Evolutionary conservation across 805 yeast genomes (phyloP), one percentile per base, ranked within the genome.

Genomic region (Torulaspora maleeae): DNA sequence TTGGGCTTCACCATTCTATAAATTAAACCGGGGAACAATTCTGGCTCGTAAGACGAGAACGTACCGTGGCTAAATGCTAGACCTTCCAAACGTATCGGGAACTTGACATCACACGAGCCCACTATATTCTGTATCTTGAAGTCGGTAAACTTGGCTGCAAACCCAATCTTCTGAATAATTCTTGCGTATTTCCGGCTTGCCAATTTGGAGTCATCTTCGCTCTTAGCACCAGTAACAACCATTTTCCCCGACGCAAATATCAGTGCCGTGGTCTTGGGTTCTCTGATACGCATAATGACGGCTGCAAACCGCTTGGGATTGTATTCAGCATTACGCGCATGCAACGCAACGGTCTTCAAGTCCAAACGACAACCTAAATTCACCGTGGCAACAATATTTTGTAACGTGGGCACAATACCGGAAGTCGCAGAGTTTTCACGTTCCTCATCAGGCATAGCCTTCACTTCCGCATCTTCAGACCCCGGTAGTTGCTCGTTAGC

Each of bases 1-100:
- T 93, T 93, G 13, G 99, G 99, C 67, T 91, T 91, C 58, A 93
- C 99, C 99, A 93, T 93, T 77, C 99, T 88, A 75, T 93, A 93
- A 71, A 93, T 93, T 58, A 93, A 77, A 62, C 99, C 99, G 2
- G 99, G 99, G 69, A 93, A 93, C 64, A 93, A 74, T 69, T 93
- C 99, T 3, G 99, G 99, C 69, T 93, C 99, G 64, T 93, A 93
- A 13, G 96, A 87, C 53, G 95, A 85, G 91, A 93, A 93, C 72
- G 96, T 88, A 48, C 99, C 99, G 77, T 93, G 99, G 56, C 95
- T 82, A 66, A 90, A 93, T 3, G 99, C 99, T 60, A 93, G 77
- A 48, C 99, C 99, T 73, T 93, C 99, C 54, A 93, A 74, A 66
- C 99, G 80, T 54, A 93, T 93, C 15, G 99, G 99, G 68, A 93